Conservation (phyloP, 2,329 filamentous ascomycete genomes). For the Waltergamsia citrina region DNA sequence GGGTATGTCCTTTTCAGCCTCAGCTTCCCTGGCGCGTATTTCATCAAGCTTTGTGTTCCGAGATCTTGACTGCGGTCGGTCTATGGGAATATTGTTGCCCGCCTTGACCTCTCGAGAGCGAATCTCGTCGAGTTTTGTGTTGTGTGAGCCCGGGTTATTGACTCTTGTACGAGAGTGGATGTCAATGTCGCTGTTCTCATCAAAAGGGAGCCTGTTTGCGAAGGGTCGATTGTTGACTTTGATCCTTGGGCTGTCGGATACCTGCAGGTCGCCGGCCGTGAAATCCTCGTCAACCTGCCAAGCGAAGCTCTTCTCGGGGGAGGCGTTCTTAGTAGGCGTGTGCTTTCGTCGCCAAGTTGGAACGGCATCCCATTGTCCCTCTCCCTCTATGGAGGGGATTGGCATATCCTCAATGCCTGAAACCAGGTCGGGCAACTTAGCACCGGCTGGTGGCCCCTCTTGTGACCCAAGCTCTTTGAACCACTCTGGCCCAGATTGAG, state of each 20-base stretch:
- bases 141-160: constrained; percentile 20
- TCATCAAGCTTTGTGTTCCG: constrained; percentile 20
- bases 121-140: constrained; percentile 36
- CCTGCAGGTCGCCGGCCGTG: constrained; percentile 43
- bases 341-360: constrained; percentile 1
- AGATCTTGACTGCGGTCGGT: constrained; percentile 1
- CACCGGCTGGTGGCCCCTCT: constrained; percentile 9
- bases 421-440: constrained; percentile 24
- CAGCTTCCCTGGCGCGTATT: constrained; percentile 21
- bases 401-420: constrained; percentile 27
- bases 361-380: background rate
- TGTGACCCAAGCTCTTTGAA: background rate
- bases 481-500: background rate
- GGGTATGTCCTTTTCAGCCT: constrained; percentile 19
- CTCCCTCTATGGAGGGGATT: constrained; percentile 20
- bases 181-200: constrained; percentile 17
- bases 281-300: constrained; percentile 51
- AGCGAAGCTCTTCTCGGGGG: constrained; percentile 42
- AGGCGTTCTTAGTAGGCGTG: constrained; percentile 10
- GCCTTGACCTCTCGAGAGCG: constrained; percentile 28
- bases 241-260: constrained; percentile 47
- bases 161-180: constrained; percentile 17
- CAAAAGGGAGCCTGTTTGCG: constrained; percentile 20
- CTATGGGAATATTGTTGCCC: constrained; percentile 13
- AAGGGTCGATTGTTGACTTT: constrained; percentile 24